Conservation (phyloP, 2,329 filamentous ascomycete species). For the Corinectria fuckeliana region DNA sequence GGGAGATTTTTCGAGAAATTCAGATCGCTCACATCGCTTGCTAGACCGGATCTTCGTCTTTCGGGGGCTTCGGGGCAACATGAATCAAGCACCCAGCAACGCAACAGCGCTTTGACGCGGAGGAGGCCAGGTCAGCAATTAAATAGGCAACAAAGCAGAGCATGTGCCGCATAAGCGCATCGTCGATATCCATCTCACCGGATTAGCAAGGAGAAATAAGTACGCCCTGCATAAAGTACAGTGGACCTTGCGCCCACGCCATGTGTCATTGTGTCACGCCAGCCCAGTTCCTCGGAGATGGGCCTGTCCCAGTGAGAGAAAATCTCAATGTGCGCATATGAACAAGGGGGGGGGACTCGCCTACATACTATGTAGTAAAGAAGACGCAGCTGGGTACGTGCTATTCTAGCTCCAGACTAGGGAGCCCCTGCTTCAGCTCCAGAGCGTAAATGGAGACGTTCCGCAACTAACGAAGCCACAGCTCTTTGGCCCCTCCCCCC, state of each 20-base stretch:
- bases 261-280: not conserved
- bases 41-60: not conserved
- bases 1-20: not conserved
- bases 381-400: no score
- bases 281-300: not conserved
- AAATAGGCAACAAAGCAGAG: not conserved
- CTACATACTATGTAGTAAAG: not conserved
- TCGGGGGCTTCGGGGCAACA: not conserved
- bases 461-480: not conserved
- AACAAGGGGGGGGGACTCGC: not conserved
- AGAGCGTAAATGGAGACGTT: not conserved
- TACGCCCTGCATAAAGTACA: not conserved
- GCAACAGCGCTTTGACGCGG: not conserved
- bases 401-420: not conserved
- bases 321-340: not conserved
- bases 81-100: not conserved
- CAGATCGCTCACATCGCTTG: not conserved
- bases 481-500: no score
- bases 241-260: not conserved
- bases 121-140: not conserved
- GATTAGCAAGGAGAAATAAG: not conserved
- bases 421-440: not conserved
- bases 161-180: not conserved
- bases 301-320: not conserved
- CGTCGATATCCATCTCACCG: not conserved